phyloP scores from a whole-genome alignment of 768 basidiomycete genomes.

The Boletus bicolor region DNA sequence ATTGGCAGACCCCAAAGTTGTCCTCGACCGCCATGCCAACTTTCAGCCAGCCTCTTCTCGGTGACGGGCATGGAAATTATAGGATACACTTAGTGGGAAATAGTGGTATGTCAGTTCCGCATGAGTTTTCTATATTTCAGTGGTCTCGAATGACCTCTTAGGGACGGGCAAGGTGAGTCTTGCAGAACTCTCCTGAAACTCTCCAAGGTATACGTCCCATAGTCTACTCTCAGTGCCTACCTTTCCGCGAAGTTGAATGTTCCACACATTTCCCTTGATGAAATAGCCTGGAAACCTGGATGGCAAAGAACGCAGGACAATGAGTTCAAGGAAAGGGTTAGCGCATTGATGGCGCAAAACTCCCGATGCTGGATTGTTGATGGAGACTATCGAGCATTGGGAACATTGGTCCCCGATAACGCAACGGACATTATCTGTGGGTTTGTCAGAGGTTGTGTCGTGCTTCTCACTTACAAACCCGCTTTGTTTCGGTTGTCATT shows the following conservation, averaged over 20 bases:
- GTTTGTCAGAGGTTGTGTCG: constrained; percentile 12
- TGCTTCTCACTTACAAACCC: neutral
- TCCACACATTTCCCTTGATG: constrained; percentile 47
- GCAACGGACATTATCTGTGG: constrained; percentile 55
- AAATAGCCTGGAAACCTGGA: constrained; percentile 46
- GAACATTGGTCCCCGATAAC: constrained; percentile 33
- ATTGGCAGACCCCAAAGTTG: neutral
- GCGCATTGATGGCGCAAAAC: constrained; percentile 28
- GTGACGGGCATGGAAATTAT: constrained; percentile 46
- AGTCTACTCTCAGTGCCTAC: constrained; percentile 48
- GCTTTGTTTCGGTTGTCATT: neutral
- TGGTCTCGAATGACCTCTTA: constrained; percentile 9
- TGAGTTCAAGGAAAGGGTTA: constrained; percentile 23
- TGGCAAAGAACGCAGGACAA: constrained; percentile 37
- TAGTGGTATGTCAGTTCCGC: constrained; percentile 37
- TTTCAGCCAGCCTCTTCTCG: constrained; percentile 29
- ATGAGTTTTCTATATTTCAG: neutral
- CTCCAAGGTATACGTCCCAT: neutral
- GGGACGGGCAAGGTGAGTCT: constrained; percentile 40
- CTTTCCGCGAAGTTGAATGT: constrained; percentile 44
- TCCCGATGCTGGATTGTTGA: constrained; percentile 51
- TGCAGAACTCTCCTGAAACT: too few species aligned
- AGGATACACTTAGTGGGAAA: constrained; percentile 51
- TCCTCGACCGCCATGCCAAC: constrained; percentile 10
- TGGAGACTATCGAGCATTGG: constrained; percentile 40